Conservation (phyloP, 2,329 filamentous ascomycete genomes). For the Penicillium sp. region DNA sequence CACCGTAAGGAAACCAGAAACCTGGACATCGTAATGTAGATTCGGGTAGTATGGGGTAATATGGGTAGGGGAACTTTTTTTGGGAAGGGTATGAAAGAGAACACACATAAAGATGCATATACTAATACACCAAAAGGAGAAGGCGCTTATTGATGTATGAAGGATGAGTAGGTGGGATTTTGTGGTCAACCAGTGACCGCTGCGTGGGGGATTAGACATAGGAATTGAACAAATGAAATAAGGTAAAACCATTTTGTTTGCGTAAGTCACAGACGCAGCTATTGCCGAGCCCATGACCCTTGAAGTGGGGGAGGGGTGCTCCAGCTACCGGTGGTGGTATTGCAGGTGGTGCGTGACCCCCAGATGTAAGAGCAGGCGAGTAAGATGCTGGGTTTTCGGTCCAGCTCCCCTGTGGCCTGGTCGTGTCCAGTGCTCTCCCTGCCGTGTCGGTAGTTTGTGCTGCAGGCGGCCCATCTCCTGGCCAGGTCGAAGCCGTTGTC, state of each 20-base stretch:
- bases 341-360: conserved; percentile 5
- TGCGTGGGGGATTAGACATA: conserved; percentile 2
- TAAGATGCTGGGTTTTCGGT: conserved; percentile 15
- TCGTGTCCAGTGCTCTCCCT: conserved; percentile 11
- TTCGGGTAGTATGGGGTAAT: background rate
- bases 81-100: background rate
- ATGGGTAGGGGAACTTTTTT: background rate
- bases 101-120: conserved; percentile 5
- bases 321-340: conserved; percentile 16
- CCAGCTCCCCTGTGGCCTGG: conserved; percentile 16
- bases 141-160: background rate
- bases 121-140: conserved; percentile 12
- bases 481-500: conserved; percentile 6
- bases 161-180: background rate
- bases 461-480: conserved; percentile 3
- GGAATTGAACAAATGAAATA: conserved; percentile 10
- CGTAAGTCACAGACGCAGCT: background rate
- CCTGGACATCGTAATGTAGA: background rate
- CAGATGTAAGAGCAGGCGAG: conserved; percentile 8
- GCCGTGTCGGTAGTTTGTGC: background rate
- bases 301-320: conserved; percentile 19
- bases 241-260: background rate
- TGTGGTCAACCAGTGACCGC: conserved; percentile 19
- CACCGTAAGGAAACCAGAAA: conserved; percentile 12
- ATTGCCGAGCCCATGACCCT: conserved; percentile 20